Evolutionary conservation across 345 rosid genomes (phyloP), one percentile per base, ranked within the genome.

Genomic region (Arabis hirsuta): DNA sequence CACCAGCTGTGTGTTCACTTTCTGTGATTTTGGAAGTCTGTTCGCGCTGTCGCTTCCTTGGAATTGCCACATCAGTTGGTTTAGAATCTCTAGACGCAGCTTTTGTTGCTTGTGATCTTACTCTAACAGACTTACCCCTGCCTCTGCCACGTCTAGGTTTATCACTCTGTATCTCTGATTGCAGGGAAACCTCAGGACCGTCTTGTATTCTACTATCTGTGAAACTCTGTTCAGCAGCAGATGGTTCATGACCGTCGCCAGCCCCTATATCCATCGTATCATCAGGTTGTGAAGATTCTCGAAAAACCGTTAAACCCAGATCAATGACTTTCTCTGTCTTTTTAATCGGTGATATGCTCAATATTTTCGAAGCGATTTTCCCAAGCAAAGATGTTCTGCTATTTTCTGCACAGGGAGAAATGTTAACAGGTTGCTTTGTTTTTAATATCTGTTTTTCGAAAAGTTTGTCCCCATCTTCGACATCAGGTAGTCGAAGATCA

Each of bases 41-140:
- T 20, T 69, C 80, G 9, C 66, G 86, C 42, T 60, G 87, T 50
- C 95, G 79, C 81, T 89, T 94, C 78, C 82, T 82, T 12, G 78
- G 69, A 75, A 43, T 60, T 58, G 77, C 76, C 53, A 73, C 85
- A 20, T 84, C 83, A 70, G 81, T 81, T 44, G 62, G 67, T 71
- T 83, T 82, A 58, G 90, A 85, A 57, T 86, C 94, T 78, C 83
- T 84, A 60, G 86, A 82, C 12, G 76, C 86, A 60, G 82, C 80
- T 73, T 85, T 84, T 45, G 78, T 79, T 10, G 95, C 78, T 63
- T 55, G 78, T 6, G 83, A 72, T 71, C 85, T 82, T 59, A 69
- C 74, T 72, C 81, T 62, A 60, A 81, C 91, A 79, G 85, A 66
- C 81, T 83, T 83, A 70, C 79, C 82, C 76, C 80, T 81, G 36